These are phyloP conservation scores for Pinus albicaulis DNA, from an alignment of 75 land plant species.

Conservation along the genomic window DNA sequence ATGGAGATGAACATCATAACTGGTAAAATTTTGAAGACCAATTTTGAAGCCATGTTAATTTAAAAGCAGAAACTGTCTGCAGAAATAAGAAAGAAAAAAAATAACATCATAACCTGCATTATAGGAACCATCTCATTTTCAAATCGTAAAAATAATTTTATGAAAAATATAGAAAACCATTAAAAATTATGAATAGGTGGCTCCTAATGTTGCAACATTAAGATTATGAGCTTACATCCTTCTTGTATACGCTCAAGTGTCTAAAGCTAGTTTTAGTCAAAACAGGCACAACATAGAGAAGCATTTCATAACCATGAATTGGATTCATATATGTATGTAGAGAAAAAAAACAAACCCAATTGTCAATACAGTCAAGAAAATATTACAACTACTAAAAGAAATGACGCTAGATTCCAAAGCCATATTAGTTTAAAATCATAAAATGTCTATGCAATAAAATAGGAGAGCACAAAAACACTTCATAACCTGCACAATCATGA, in stretches of 20 bases:
- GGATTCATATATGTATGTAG: not conserved
- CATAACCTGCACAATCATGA: not conserved
- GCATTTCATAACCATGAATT: not conserved
- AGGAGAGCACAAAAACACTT: not conserved
- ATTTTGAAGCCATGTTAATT: not conserved
- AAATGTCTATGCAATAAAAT: not conserved
- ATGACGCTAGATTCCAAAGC: not conserved
- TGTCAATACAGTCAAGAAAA: not conserved
- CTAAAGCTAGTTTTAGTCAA: too few relatives aligned
- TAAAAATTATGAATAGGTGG: too few relatives aligned
- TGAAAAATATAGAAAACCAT: too few relatives aligned
- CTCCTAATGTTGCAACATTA: too few relatives aligned
- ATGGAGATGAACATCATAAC: not conserved
- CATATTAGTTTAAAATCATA: too few relatives aligned
- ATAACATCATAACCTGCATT: not conserved
- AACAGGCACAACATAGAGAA: too few relatives aligned
- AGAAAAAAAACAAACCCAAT: not conserved
- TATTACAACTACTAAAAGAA: not conserved
- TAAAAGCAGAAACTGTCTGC: not conserved
- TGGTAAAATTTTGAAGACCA: not conserved
- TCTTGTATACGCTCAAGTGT: too few relatives aligned
- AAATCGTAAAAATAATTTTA: not conserved
- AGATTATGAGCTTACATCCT: too few relatives aligned
- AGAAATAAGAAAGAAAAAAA: not conserved
- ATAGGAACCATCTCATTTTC: not conserved